Evolutionary conservation across 2,329 filamentous ascomycete species (phyloP), one percentile per base, ranked within the genome.

Genomic region (Monilinia aucupariae): DNA sequence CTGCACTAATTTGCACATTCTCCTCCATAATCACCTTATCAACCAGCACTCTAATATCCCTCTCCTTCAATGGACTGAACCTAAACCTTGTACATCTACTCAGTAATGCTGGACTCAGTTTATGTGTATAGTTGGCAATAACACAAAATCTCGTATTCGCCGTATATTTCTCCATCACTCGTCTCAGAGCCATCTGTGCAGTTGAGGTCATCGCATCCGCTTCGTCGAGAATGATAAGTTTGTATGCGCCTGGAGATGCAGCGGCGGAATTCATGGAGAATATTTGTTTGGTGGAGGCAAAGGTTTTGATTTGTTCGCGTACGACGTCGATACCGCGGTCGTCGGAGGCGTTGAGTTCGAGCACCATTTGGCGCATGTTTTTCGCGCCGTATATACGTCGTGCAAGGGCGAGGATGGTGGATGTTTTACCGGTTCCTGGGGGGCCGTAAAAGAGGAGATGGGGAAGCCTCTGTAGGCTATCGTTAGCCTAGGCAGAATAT

Each of bases 181-280:
- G 82, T 66, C 94, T 85, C 62, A 99, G 80, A 0, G 94, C 94
- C 93, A 99, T 99, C 77, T 99, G 94, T 7, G 94, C 94, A 0
- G 93, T 96, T 61, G 91, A 89, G n/a, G 94, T 99, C 94, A 99
- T 99, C 61, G 94, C 94, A 75, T 99, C 94, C n/a, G 94, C 94
- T 79, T 99, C 94, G 76, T 99, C 94, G 5, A 99, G 85, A 62
- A 99, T 91, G 74, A 99, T 97, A 69, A 99, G 85, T 79, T 99
- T 99, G 81, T 89, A 99, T 4, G 84, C 84, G 0, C 90, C 91
- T 32, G 93, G 77, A 6, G 78, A 77, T 7, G 78, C 76, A 39
- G 78, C 72, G 27, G 74, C 65, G 49, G 83, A 80, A n/a, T 84
- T 85, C 73, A 83, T 78, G 17, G 78, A 81, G 79, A 99, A 99